Conservation (phyloP, 1,284 basidiomycete species). For the Dichomitus squalens region DNA sequence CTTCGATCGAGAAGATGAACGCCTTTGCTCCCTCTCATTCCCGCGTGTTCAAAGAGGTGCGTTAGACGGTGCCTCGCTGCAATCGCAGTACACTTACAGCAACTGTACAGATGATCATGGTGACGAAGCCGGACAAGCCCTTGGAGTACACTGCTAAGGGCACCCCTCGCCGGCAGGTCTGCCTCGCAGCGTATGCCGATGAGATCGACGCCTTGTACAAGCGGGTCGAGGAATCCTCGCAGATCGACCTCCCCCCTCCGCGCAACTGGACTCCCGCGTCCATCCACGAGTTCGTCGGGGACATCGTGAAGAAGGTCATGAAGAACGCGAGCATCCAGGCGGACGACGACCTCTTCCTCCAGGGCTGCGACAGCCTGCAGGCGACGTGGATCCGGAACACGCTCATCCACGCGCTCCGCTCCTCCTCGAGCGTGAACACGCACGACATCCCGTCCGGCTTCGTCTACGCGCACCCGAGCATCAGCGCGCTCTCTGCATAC, state of each 20-base stretch:
- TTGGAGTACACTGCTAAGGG: conserved; percentile 38
- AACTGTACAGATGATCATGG: conserved; percentile 34
- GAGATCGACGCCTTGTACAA: conserved; percentile 38
- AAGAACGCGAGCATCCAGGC: conserved; percentile 1
- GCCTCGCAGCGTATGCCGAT: conserved; percentile 32
- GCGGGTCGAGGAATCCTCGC: conserved; percentile 27
- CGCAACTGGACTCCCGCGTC: conserved; percentile 26
- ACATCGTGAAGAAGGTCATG: conserved; percentile 31
- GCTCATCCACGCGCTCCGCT: conserved; percentile 31
- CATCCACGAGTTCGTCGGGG: conserved; percentile 28
- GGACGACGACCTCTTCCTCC: conserved; percentile 32
- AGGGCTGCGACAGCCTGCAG: conserved; percentile 41
- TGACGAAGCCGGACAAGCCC: conserved; percentile 32
- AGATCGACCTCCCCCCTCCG: conserved; percentile 24
- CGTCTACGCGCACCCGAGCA: conserved; percentile 37
- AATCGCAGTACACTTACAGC: neutral
- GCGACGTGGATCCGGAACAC: conserved; percentile 41
- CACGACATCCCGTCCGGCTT: conserved; percentile 29
- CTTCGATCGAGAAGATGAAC: conserved; percentile 39
- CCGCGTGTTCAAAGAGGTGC: conserved; percentile 38
- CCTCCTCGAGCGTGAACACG: conserved; percentile 19
- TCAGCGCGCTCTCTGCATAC: conserved; percentile 27
- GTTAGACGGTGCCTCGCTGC: too few species aligned
- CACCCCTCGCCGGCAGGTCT: conserved; percentile 33
- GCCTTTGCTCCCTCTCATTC: conserved; percentile 42